Evolutionary conservation across 140 eudicot genomes (phyloP), one percentile per base, ranked within the genome.

Genomic region (Oenanthe javanica): DNA sequence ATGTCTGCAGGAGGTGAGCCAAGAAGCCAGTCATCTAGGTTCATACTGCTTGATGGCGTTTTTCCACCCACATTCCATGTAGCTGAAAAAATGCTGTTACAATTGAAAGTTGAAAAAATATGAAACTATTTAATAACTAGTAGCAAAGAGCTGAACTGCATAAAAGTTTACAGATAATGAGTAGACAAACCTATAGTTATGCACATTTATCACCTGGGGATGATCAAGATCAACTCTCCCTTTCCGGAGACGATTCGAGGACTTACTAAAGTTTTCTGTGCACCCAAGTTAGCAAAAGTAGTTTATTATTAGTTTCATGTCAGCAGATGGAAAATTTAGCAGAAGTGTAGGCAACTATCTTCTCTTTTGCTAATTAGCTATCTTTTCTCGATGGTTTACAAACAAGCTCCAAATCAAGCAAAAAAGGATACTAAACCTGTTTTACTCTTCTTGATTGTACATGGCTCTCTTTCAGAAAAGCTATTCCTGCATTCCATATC

Each of bases 61-160:
- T 88, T 92, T 75, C 98, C 98, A 40, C 96, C 98, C 52, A 94
- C 97, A 79, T 94, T 94, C 98, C 98, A 94, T 71, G 98, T 94
- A 55, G 97, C 96, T 11, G 96, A 89, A 82, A 94, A 94, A 42
- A 92, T 79, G 82, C 98, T 94, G 94, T 18, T 52, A 74, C 82
- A 84, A 48, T 48, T 23, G 42, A 40, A 83, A 52, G 78, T n/a
- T 77, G 51, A 78, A 36, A 63, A 50, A 31, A 4, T 8, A 75
- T 1, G 16, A 73, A 13, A 54, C 61, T 70, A 31, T 31, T 23
- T 36, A 52, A 51, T n/a, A 72, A 45, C 14, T 10, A 36, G 21
- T 19, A 18, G 59, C 55, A 64, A 69, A 66, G 66, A 15, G 40
- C 49, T 40, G 45, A 80, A 75, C 9, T 59, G 63, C n/a, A 69